phyloP scores from a whole-genome alignment of 2,329 filamentous ascomycete species.

The Colletotrichum liriopes region DNA sequence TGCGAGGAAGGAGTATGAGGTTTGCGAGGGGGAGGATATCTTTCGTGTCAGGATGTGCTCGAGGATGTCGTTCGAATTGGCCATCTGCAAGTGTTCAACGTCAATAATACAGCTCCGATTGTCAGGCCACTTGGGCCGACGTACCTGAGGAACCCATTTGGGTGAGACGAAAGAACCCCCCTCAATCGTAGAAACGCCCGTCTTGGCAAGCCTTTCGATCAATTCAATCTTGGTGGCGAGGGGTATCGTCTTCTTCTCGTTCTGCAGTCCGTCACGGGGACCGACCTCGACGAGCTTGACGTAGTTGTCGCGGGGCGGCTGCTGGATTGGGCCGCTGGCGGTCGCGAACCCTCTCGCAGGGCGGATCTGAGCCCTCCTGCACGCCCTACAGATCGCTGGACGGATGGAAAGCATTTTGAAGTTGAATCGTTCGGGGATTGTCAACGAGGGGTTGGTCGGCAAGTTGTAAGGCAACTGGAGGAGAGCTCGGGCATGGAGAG shows the following conservation, averaged over 20 bases:
- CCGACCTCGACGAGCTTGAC: constrained; percentile 86
- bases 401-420: constrained; percentile 55
- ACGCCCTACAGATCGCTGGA: constrained; percentile 57
- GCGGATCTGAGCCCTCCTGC: constrained; percentile 52
- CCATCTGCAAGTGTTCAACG: constrained; percentile 71
- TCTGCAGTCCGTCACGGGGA: constrained; percentile 89
- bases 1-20: constrained; percentile 86
- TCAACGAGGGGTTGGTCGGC: constrained; percentile 27
- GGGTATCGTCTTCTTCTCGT: constrained; percentile 81
- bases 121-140: constrained; percentile 28
- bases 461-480: constrained; percentile 13
- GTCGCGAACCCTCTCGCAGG: constrained; percentile 58
- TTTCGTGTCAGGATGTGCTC: constrained; percentile 75
- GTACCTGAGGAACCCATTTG: constrained; percentile 87
- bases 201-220: constrained; percentile 77
- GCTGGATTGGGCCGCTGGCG: constrained; percentile 49
- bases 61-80: constrained; percentile 82
- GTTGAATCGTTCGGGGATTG: constrained; percentile 11
- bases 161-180: constrained; percentile 87
- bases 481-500: constrained; percentile 27
- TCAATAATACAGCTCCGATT: constrained; percentile 12
- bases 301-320: constrained; percentile 55
- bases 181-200: constrained; percentile 82
- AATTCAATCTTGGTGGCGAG: constrained; percentile 83
- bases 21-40: constrained; percentile 66